Evolutionary conservation across 257 asterid genomes (phyloP), one percentile per base, ranked within the genome.

Genomic region (Verbena officinalis): DNA sequence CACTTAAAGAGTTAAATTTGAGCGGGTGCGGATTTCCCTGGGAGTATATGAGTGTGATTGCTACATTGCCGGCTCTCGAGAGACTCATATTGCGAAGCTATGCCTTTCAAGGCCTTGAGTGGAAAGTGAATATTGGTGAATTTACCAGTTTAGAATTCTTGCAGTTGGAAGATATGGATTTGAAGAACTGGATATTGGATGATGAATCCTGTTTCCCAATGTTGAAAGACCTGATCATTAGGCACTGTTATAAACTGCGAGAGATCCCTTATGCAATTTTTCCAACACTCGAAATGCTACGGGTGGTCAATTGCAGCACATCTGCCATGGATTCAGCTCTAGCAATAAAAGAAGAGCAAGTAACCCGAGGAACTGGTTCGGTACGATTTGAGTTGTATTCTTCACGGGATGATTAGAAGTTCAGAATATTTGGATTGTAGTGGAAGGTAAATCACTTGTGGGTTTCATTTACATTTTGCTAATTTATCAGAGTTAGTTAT

Each of bases 191-290:
- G 55, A 8, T 0, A 11, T 6, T 9, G 2, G n/a, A 23, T 9
- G 1, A 3, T 9, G 7, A 9, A 10, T 11, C 9, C 8, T 3
- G 40, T 30, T 20, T 49, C 15, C 55, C 55, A 49, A 5, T 0
- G 23, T 19, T 46, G 23, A 17, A 1, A 11, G 0, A 2, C 24
- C 53, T 46, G 21, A 15, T 38, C 13, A 39, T 39, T 39, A 39
- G 64, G 64, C 55, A 31, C 66, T 19, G 66, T 64, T 11, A 42
- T 23, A 19, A 43, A 31, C 38, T 67, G 53, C 17, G 8, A 56
- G 70, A 64, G 19, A 65, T 65, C 71, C 71, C 71, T 40, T 7
- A 0, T 9, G 0, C 11, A 11, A 24, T 58, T 16, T 40, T 20
- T n/a, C 16, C 43, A 51, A 19, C 44, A 5, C 61, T 52, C 23